phyloP scores from a whole-genome alignment of 73 alveolate species.

The Durusdinium trenchii region DNA sequence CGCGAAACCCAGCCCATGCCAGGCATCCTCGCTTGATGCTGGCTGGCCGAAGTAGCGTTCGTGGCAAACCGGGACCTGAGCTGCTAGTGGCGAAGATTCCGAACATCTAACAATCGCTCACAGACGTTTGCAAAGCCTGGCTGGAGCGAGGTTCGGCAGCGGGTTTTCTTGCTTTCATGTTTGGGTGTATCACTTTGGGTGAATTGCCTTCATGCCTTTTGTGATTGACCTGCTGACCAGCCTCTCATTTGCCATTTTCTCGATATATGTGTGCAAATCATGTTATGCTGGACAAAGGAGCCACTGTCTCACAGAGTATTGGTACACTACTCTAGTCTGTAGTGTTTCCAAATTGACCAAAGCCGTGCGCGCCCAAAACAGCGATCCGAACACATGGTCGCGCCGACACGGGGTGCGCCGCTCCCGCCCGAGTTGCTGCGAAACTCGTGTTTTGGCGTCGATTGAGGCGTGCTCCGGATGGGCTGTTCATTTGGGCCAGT shows the following conservation, averaged over 20 bases:
- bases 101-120: not conserved
- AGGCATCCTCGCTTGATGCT: constrained; percentile 51
- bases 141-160: constrained; percentile 11
- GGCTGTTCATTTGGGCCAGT: constrained; percentile 45
- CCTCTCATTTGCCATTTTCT: constrained; percentile 36
- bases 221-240: not conserved
- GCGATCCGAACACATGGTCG: too few species aligned
- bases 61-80: constrained; percentile 66
- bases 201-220: not conserved
- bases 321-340: too few species aligned
- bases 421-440: too few species aligned
- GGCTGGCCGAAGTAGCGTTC: constrained; percentile 53
- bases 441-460: not conserved
- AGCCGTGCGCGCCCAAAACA: too few species aligned
- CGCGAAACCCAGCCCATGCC: not conserved
- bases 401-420: too few species aligned
- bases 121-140: constrained; percentile 17
- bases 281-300: constrained; percentile 68
- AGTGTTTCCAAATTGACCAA: too few species aligned
- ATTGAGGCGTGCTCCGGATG: constrained; percentile 68
- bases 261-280: not conserved
- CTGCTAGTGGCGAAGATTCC: constrained; percentile 44
- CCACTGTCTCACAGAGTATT: constrained; percentile 27
- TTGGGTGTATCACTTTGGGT: not conserved
- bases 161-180: not conserved